Base-by-base conservation (phyloP, 2,329 filamentous ascomycete genomes). In the Ceratocystis harringtonii region DNA sequence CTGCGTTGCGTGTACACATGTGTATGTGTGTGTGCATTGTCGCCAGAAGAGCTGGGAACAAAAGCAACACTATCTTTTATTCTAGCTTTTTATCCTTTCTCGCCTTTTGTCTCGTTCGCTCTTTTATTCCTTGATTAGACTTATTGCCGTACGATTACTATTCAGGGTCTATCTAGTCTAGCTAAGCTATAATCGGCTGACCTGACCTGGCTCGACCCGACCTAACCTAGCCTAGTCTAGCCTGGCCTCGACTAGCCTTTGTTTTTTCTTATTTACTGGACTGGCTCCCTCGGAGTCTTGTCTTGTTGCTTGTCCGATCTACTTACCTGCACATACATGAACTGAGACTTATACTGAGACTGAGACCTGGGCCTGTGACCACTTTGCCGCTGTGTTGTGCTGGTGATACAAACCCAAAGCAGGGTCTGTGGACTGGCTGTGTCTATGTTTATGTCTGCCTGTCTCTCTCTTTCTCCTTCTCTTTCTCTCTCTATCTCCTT, bases 301-400 rank as follows among this genome's bases (percentile, higher is more conserved):
- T 63, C 32, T 63, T 36, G 28, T 15, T 55, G 25, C 50, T 57
- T 55, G 5, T 17, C 48, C 55, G 30, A 41, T 57, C 30, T 41
- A 28, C 30, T 55, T 25, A 25, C 17, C 28, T 25, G 19, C 30
- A 43, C 43, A 55, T 44, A 57, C 22, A 41, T 57, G 22, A n/a
- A 22, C 48, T 64, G 43, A 44, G 62, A 55, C 22, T 64, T 55
- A 28, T 19, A 45, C 62, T 50, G 45, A 32, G 45, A 52, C 62
- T 44, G 48, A 64, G 36, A 32, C 30, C 48, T 55, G 30, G 36
- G 30, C 48, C 55, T 57, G 19, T 57, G 50, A 44, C 62, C 48
- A 50, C 36, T 36, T 32, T 48, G 25, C 57, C 48, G 30, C 30
- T n/a, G 19, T 52, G 50, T 22, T 43, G 36, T 55, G 30, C 61